Percentiles rank a stretch among this genome's conserved stretches.
These are phyloP conservation scores for Curvularia hawaiiensis DNA, from an alignment of 2,329 filamentous ascomycete genomes.

Conservation along the genomic window DNA sequence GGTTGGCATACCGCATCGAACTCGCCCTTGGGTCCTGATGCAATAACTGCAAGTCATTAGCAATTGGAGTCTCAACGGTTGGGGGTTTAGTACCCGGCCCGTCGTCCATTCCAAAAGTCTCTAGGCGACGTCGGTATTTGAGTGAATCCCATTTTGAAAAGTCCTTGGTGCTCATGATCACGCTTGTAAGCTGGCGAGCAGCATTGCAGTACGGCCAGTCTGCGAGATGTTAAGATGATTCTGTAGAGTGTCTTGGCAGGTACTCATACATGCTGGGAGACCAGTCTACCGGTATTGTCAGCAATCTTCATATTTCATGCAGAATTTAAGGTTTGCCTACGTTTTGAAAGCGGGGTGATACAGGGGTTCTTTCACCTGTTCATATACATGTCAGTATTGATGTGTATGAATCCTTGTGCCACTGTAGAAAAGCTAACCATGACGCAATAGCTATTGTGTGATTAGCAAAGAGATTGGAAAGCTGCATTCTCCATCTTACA, in stretches of 20 bases:
- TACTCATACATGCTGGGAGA: constrained; percentile 38
- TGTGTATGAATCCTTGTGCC: not conserved
- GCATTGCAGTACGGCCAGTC: constrained; percentile 91
- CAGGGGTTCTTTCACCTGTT: constrained; percentile 75
- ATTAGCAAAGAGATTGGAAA: constrained; percentile 13
- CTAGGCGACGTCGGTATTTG: constrained; percentile 73
- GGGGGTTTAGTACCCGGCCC: constrained; percentile 51
- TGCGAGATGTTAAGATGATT: constrained; percentile 27
- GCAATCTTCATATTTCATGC: not conserved
- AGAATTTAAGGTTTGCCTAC: constrained; percentile 49
- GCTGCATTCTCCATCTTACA: constrained; percentile 48
- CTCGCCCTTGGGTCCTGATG: constrained; percentile 69
- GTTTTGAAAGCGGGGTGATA: constrained; percentile 87
- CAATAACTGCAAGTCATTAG: constrained; percentile 55
- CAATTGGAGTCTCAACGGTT: not conserved
- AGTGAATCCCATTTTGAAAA: constrained; percentile 62
- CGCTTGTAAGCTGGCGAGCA: constrained; percentile 71
- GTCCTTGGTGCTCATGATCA: constrained; percentile 61
- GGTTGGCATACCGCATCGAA: constrained; percentile 73
- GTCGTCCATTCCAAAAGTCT: constrained; percentile 74
- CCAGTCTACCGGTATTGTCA: constrained; percentile 33
- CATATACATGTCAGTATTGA: constrained; percentile 11
- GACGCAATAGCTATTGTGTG: constrained; percentile 42
- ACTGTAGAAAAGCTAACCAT: constrained; percentile 36
- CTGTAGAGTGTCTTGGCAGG: not conserved